phyloP scores from a whole-genome alignment of 192 early-diverging fungal genomes.

The Gaertneriomyces semiglobifer region DNA sequence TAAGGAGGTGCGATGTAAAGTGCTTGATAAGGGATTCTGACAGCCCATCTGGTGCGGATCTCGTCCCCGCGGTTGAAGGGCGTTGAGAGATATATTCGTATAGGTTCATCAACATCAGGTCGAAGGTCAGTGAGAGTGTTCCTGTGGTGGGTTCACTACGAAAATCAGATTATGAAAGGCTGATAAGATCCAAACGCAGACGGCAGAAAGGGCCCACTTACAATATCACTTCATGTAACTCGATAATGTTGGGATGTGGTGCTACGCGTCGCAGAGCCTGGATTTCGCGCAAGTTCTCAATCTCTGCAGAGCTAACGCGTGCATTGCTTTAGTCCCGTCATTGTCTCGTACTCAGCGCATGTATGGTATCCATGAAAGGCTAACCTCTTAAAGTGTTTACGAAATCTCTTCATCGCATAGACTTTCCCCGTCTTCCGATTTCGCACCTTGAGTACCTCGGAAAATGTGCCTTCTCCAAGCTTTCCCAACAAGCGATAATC shows the following conservation, averaged over 20 bases:
- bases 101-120: slow-evolving; percentile 63
- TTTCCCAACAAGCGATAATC: slow-evolving; percentile 58
- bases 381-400: slow-evolving; percentile 57
- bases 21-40: slow-evolving; percentile 32
- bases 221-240: slow-evolving; percentile 57
- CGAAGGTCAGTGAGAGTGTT: slow-evolving; percentile 55
- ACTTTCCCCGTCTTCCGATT: slow-evolving; percentile 56
- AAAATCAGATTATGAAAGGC: not conserved
- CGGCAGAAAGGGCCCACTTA: slow-evolving; percentile 15
- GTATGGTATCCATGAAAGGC: not conserved
- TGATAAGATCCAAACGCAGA: slow-evolving; percentile 8
- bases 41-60: too few species aligned
- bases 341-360: not conserved
- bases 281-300: slow-evolving; percentile 59
- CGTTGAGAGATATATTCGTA: slow-evolving; percentile 57
- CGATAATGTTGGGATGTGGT: slow-evolving; percentile 53
- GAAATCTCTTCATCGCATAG: slow-evolving; percentile 63
- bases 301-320: slow-evolving; percentile 44
- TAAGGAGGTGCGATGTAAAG: slow-evolving; percentile 72
- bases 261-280: slow-evolving; percentile 55
- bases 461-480: slow-evolving; percentile 65
- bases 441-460: slow-evolving; percentile 61
- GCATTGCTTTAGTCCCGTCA: not conserved
- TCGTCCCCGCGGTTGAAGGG: not conserved
- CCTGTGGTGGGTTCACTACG: slow-evolving; percentile 56